phyloP scores from a whole-genome alignment of 73 alveolate species.

The Stentor coeruleus region DNA sequence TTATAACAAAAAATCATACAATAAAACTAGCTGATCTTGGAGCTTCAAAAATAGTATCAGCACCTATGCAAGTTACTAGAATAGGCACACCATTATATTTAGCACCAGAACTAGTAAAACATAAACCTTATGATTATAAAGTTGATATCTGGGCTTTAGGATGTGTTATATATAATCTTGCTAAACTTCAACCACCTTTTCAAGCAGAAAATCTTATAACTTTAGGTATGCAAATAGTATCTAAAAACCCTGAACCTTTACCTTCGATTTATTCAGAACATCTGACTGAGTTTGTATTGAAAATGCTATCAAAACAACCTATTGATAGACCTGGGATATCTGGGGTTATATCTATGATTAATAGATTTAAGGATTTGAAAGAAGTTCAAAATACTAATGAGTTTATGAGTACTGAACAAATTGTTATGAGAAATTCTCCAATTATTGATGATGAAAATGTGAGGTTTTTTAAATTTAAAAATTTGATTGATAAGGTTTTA shows the following conservation, averaged over 20 bases:
- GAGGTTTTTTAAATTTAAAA: too few species aligned
- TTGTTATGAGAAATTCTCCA: too few species aligned
- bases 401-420: too few species aligned
- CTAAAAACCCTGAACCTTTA: slow-evolving; percentile 70
- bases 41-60: slow-evolving; percentile 86
- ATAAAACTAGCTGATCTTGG: slow-evolving; percentile 95
- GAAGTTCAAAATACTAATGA: too few species aligned
- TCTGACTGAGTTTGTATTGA: slow-evolving; percentile 37
- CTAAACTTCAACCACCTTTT: slow-evolving; percentile 95
- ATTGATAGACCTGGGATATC: too few species aligned
- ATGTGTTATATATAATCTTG: slow-evolving; percentile 80
- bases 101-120: slow-evolving; percentile 90
- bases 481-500: too few species aligned
- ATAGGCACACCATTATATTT: slow-evolving; percentile 96
- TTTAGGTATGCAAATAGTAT: slow-evolving; percentile 80
- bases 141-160: slow-evolving; percentile 97
- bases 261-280: slow-evolving; percentile 60
- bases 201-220: slow-evolving; percentile 83
- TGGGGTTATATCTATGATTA: too few species aligned
- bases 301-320: too few species aligned
- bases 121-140: slow-evolving; percentile 89
- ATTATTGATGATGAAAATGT: too few species aligned
- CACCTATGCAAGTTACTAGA: slow-evolving; percentile 80
- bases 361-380: too few species aligned
- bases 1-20: slow-evolving; percentile 65